A percentile compares a stretch with the other conserved stretches of the same genome.
phyloP scores from a whole-genome alignment of 2,329 filamentous ascomycete genomes.

The Aspergillus fructus region DNA sequence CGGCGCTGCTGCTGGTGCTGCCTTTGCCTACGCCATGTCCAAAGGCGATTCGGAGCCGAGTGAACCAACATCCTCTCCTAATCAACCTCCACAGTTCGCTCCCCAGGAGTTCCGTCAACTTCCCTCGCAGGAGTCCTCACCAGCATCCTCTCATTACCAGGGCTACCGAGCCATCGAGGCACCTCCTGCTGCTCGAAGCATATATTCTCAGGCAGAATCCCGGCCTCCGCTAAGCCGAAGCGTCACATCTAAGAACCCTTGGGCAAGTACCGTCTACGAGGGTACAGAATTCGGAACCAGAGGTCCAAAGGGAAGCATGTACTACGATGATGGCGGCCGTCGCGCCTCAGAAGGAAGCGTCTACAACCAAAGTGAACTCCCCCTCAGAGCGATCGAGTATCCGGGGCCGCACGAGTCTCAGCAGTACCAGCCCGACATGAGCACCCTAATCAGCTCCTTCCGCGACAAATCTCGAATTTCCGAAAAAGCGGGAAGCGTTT shows the following conservation, averaged over 20 bases:
- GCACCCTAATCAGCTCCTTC: slow-evolving; percentile 45
- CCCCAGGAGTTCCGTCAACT: slow-evolving; percentile 27
- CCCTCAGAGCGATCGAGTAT: slow-evolving; percentile 43
- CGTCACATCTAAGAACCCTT: slow-evolving; percentile 39
- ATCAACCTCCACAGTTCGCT: slow-evolving; percentile 17
- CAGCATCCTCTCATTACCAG: slow-evolving; percentile 24
- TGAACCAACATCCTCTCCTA: slow-evolving; percentile 19
- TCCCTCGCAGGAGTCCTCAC: slow-evolving; percentile 18
- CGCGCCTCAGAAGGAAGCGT: slow-evolving; percentile 40
- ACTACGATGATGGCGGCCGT: slow-evolving; percentile 30
- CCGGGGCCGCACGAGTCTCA: slow-evolving; percentile 28
- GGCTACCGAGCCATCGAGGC: slow-evolving; percentile 35
- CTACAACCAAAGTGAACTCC: slow-evolving; percentile 34
- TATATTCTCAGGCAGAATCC: slow-evolving; percentile 27
- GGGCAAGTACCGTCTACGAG: slow-evolving; percentile 43
- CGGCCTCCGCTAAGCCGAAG: slow-evolving; percentile 35
- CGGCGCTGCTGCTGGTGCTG: slow-evolving; percentile 75
- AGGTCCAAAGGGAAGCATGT: slow-evolving; percentile 20
- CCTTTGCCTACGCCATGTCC: slow-evolving; percentile 72
- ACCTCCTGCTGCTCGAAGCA: slow-evolving; percentile 26
- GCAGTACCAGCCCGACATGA: slow-evolving; percentile 27
- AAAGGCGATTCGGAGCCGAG: slow-evolving; percentile 51
- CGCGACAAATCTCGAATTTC: slow-evolving; percentile 32
- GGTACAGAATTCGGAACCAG: slow-evolving; percentile 32
- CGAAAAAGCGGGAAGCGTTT: slow-evolving; percentile 29